These are phyloP conservation scores for Kwoniella sp. DNA, from an alignment of 768 basidiomycete species.

Conservation along the genomic window DNA sequence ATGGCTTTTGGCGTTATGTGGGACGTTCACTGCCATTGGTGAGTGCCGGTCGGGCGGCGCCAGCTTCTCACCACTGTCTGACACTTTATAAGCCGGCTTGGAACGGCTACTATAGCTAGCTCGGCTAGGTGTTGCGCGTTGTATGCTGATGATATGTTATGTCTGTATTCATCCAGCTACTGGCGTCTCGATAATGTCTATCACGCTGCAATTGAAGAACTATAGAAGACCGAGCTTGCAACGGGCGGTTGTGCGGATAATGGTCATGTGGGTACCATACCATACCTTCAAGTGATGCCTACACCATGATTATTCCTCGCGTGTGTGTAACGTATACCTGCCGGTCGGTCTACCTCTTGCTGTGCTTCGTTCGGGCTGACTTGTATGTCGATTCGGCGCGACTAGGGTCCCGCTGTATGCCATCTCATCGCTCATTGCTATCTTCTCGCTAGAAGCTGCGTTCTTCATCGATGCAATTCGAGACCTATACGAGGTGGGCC, in stretches of 20 bases:
- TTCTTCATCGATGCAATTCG: conserved; percentile 94
- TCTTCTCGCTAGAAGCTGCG: conserved; percentile 90
- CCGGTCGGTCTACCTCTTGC: too few species aligned
- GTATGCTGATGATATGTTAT: neutral
- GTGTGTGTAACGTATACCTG: too few species aligned
- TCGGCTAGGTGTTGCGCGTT: neutral
- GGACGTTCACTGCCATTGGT: conserved; percentile 52
- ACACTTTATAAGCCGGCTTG: too few species aligned
- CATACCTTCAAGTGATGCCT: too few species aligned
- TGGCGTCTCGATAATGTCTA: conserved; percentile 53
- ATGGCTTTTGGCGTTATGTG: conserved; percentile 52
- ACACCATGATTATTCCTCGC: too few species aligned
- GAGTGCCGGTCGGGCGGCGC: too few species aligned
- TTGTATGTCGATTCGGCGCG: too few species aligned
- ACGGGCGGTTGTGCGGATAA: conserved; percentile 90
- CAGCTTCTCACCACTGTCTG: too few species aligned
- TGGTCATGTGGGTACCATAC: too few species aligned
- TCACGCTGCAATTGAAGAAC: conserved; percentile 55
- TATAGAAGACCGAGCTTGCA: conserved; percentile 55
- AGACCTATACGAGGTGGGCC: conserved; percentile 88
- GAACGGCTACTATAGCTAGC: too few species aligned
- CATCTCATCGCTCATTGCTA: conserved; percentile 83
- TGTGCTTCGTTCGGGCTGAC: too few species aligned
- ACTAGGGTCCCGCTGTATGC: conserved; percentile 74
- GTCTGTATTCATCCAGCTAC: conserved; percentile 36